Evolutionary conservation across 495 filamentous ascomycete species (phyloP).

Genomic region (Podospora pseudopauciseta): DNA sequence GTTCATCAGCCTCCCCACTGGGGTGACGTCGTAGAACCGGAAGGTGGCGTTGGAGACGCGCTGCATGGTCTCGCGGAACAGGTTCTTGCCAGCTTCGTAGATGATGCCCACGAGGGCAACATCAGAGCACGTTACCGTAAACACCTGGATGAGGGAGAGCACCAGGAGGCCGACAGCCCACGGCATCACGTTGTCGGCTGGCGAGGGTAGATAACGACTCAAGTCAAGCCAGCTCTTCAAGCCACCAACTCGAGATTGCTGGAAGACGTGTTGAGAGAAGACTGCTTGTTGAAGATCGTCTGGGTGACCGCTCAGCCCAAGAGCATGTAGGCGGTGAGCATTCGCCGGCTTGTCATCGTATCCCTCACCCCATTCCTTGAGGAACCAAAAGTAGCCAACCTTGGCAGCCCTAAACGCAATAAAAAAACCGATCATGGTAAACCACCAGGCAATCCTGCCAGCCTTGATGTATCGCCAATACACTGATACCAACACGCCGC

Average conservation of each 20-base stretch:
- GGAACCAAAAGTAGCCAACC: constrained; percentile 69
- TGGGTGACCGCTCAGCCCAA: not conserved
- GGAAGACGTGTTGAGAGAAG: constrained; percentile 3
- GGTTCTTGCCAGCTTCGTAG: constrained; percentile 66
- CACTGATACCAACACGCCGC: constrained; percentile 67
- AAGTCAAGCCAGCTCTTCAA: constrained; percentile 43
- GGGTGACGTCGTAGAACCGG: constrained; percentile 82
- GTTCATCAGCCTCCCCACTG: constrained; percentile 82
- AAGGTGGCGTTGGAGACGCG: constrained; percentile 75
- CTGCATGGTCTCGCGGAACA: constrained; percentile 66
- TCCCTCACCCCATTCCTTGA: constrained; percentile 80
- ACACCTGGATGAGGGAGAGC: constrained; percentile 56
- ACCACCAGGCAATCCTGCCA: constrained; percentile 70
- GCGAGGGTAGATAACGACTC: constrained; percentile 52
- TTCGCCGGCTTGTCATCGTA: constrained; percentile 43
- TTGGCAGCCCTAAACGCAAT: constrained; percentile 56
- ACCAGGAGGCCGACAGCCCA: constrained; percentile 68
- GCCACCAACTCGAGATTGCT: not conserved
- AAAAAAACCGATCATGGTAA: constrained; percentile 54
- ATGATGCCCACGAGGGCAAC: constrained; percentile 64
- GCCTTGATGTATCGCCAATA: constrained; percentile 84
- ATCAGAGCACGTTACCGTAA: constrained; percentile 52
- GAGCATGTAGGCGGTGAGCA: not conserved
- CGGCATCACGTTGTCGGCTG: constrained; percentile 61
- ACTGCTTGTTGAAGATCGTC: constrained; percentile 4